These are phyloP conservation scores for Aspergillus costaricaensis DNA, from an alignment of 2,329 filamentous ascomycete genomes.

Conservation along the genomic window DNA sequence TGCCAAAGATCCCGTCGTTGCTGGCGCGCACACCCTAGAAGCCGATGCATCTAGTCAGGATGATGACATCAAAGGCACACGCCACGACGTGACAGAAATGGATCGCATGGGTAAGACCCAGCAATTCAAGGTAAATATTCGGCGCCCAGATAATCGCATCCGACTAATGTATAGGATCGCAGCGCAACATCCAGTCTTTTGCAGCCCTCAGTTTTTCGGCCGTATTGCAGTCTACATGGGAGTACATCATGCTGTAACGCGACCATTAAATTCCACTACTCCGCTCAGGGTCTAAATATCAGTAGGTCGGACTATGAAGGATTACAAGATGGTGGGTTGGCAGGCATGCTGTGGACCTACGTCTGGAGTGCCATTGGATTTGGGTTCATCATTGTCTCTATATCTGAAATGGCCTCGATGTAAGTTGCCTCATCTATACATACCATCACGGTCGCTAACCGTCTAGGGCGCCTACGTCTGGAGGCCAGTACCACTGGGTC, in stretches of 20 bases:
- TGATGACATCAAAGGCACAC: neutral
- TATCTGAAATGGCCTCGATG: conserved; percentile 65
- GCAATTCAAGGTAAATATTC: conserved; percentile 28
- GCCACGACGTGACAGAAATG: conserved; percentile 31
- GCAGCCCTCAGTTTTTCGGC: conserved; percentile 39
- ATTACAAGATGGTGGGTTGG: conserved; percentile 27
- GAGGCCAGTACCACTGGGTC: conserved; percentile 63
- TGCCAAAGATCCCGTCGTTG: neutral
- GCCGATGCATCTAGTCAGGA: neutral
- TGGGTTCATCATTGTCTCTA: conserved; percentile 59
- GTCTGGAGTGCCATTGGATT: conserved; percentile 63
- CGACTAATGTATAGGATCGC: neutral
- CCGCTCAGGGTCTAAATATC: neutral
- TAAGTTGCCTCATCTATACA: conserved; percentile 9
- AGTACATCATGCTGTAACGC: conserved; percentile 37
- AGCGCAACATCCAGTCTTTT: conserved; percentile 37
- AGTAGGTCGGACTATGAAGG: conserved; percentile 30
- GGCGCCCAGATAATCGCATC: neutral
- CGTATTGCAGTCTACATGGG: conserved; percentile 40
- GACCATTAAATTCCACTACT: no score
- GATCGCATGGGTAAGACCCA: conserved; percentile 34
- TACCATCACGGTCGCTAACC: neutral
- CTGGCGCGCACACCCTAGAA: conserved; percentile 10
- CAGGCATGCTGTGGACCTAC: conserved; percentile 34
- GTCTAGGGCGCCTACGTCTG: conserved; percentile 54